Percentiles rank a stretch among this genome's conserved stretches.
phyloP scores from a whole-genome alignment of 805 yeast species.

The Debaryomyces prosopidis region DNA sequence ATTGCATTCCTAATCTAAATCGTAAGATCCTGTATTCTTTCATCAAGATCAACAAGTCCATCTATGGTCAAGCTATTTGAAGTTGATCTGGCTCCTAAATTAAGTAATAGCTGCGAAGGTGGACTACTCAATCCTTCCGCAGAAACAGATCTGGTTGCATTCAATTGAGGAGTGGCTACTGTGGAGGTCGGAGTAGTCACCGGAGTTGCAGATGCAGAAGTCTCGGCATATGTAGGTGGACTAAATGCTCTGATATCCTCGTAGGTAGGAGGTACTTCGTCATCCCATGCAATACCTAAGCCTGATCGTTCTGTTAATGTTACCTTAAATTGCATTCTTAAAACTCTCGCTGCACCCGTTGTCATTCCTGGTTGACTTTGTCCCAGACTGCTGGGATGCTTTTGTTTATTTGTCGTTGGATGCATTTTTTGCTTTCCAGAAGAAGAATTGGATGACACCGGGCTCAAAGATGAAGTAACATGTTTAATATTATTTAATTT shows the following conservation, averaged over 20 bases:
- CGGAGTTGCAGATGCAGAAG: constrained; percentile 18
- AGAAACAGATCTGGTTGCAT: not conserved
- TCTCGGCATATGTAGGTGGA: constrained; percentile 73
- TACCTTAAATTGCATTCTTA: constrained; percentile 92
- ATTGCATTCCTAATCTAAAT: constrained; percentile 11
- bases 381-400: constrained; percentile 6
- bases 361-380: constrained; percentile 57
- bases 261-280: constrained; percentile 97
- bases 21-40: constrained; percentile 34
- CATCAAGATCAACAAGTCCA: constrained; percentile 29
- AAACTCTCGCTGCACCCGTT: constrained; percentile 92
- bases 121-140: not conserved
- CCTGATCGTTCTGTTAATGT: constrained; percentile 88
- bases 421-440: constrained; percentile 3
- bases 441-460: constrained; percentile 24
- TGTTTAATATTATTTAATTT: constrained; percentile 7
- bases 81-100: not conserved
- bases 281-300: constrained; percentile 96
- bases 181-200: constrained; percentile 17
- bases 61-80: constrained; percentile 18
- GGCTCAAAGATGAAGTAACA: constrained; percentile 17
- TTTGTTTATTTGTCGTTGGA: constrained; percentile 22
- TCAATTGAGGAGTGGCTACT: not conserved
- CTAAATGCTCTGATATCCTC: constrained; percentile 78
- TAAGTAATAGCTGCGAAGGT: not conserved